Evolutionary conservation across 192 early-diverging fungal species (phyloP), one percentile per base, ranked within the genome.

Genomic region (Coemansia sp.): DNA sequence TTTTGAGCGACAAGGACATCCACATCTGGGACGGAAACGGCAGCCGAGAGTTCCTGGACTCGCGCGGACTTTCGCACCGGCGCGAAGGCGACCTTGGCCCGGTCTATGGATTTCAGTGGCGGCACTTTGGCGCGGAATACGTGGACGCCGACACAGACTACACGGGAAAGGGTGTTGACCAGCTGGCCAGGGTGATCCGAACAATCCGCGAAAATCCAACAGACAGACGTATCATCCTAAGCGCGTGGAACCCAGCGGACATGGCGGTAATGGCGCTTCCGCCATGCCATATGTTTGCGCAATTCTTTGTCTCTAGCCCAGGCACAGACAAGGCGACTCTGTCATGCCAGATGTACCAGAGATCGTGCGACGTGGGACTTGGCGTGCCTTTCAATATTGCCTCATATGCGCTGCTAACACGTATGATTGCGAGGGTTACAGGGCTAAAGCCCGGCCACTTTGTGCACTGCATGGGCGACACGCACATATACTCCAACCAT

Each of bases 381-480:
- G 97, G 97, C 18, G 95, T 99, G 0, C 97, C 97, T 1, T 99
- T 99, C 76, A 99, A 99, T 72, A 98, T 99, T 80, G 94, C 97
- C 6, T 95, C 93, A 23, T 99, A 99, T 71, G 92, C 96, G 1
- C 69, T 99, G 10, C 84, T 99, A 12, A 97, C 95, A 11, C 83
- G 90, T 53, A 86, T 99, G 79, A 87, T 99, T 63, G 95, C 96
- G 0, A 88, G 95, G 63, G 90, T 96, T 6, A 94, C 92, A 3
- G 92, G 91, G 6, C 72, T 92, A 39, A 78, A 87, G 44, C 92
- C 94, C 7, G 93, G 93, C 4, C 87, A 89, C 69, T 93, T 99
- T 71, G 88, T 96, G 21, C 93, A 98, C 67, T 91, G 89, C 15
- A 91, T 99, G 89, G 97, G 97, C 37, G 97, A 99, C 65, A 87